Evolutionary conservation across 257 asterid species (phyloP), one percentile per base, ranked within the genome.

Genomic region (Solanum dulcamara): DNA sequence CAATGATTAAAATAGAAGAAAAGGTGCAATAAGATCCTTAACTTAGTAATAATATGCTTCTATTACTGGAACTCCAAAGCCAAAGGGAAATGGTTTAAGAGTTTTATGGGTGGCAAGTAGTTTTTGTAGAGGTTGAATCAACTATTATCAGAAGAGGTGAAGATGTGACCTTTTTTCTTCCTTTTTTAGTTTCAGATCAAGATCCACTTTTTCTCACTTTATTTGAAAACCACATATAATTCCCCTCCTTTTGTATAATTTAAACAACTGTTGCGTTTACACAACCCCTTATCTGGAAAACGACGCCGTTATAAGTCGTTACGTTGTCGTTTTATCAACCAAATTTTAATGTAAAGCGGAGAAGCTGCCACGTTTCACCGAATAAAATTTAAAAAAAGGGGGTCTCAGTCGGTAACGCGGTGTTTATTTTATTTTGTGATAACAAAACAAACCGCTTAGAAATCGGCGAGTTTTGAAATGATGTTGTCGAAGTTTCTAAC

Each of bases 401-500:
- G 38, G 38, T 26, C 40, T 44, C 22, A 12, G 30, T 48, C 64
- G 64, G 83, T 79, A 38, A 75, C 59, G 17, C 26, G 59, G 14
- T 26, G 14, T 44, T 7, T 42, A 7, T 14, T 14, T 14, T 7
- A 5, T 40, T 35, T 40, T 42, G 7, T 42, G 12, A 3, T 74
- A 77, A 46, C 7, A 4, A 64, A 30, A 26, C 40, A 48, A 79
- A 79, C 42, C 26, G 64, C 17, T 28, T 0, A 8, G 28, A 48
- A 79, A 48, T 48, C 64, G 14, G 28, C 42, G 44, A 28, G 42
- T 77, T 77, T 38, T 7, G 42, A 28, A 77, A 75, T 24, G 40
- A 95, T 93, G 99, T 89, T 94, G 42, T 83, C 94, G 60, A 96
- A 93, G 94, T 87, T 88, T 80, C 60, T 93, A 2, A 35, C 93